Evolutionary conservation across 2,329 filamentous ascomycete genomes (phyloP).

Genomic region (Aspergillus aculeatinus): DNA sequence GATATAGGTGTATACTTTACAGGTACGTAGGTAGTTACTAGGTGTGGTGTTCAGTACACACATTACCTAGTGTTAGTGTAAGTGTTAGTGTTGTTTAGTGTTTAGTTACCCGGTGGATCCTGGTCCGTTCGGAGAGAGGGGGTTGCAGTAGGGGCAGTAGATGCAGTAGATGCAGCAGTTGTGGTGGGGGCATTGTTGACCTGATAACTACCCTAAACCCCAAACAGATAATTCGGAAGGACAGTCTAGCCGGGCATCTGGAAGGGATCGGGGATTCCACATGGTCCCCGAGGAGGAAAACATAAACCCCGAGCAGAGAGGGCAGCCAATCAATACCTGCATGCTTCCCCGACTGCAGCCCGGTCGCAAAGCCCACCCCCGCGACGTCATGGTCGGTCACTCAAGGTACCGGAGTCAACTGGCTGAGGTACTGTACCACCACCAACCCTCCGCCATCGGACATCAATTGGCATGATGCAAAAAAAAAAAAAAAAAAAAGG

Average conservation of each 20-base stretch:
- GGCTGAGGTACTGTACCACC: background rate
- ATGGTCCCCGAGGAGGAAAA: conserved; percentile 21
- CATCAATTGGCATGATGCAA: background rate
- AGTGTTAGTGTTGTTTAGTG: no score
- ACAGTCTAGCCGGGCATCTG: conserved; percentile 9
- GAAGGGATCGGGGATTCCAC: conserved; percentile 22
- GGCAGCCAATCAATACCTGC: conserved; percentile 14
- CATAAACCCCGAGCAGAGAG: conserved; percentile 21
- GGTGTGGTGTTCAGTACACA: no score
- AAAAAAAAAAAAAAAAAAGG: no score
- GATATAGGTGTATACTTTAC: background rate
- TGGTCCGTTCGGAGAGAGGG: conserved; percentile 1
- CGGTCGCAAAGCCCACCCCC: background rate
- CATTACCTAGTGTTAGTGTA: no score
- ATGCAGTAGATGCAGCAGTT: no score
- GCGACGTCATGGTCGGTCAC: conserved; percentile 8
- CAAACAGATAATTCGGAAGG: conserved; percentile 6
- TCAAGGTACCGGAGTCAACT: background rate
- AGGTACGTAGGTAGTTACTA: background rate
- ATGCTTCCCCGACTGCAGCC: background rate
- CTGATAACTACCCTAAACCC: conserved; percentile 2
- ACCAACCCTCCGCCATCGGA: background rate
- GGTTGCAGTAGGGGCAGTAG: background rate
- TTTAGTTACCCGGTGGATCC: background rate
- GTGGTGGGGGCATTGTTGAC: no score